Evolutionary conservation across 495 filamentous ascomycete species (phyloP).

Genomic region (Penicillium salamii): DNA sequence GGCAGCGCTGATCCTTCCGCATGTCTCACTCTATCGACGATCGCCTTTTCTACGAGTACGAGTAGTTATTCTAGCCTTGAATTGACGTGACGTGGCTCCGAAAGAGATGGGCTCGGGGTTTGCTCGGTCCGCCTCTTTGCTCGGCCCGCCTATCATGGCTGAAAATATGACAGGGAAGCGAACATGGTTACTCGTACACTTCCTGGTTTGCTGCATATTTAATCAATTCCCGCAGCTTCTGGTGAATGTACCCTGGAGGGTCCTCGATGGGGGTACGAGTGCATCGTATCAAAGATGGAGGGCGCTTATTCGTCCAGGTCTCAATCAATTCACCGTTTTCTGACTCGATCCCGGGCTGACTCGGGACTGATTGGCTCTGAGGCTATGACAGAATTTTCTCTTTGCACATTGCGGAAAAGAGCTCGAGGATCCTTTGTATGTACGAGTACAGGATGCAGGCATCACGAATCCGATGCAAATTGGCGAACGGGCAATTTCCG

Average conservation of each 20-base stretch:
- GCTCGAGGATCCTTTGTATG: not conserved
- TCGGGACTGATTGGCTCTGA: not conserved
- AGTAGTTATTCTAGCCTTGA: not conserved
- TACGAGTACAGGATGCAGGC: not conserved
- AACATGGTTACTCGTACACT: not conserved
- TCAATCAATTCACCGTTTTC: not conserved
- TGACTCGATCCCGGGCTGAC: not conserved
- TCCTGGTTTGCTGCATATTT: not conserved
- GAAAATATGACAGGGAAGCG: not conserved
- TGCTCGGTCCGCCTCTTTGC: not conserved
- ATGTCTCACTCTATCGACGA: slow-evolving; percentile 12
- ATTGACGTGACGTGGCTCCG: slow-evolving; percentile 2
- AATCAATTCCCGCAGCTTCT: not conserved
- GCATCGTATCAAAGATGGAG: not conserved
- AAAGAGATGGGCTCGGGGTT: not conserved
- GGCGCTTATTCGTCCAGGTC: not conserved
- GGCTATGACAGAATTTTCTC: not conserved
- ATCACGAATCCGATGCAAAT: not conserved
- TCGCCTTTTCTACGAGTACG: too few relatives aligned
- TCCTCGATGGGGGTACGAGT: not conserved
- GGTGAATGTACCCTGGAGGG: not conserved
- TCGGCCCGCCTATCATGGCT: not conserved
- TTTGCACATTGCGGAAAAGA: not conserved
- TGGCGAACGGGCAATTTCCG: not conserved
- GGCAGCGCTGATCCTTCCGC: slow-evolving; percentile 11